Conservation (phyloP, 2,329 filamentous ascomycete genomes). For the Emmonsiellopsis sp. region DNA sequence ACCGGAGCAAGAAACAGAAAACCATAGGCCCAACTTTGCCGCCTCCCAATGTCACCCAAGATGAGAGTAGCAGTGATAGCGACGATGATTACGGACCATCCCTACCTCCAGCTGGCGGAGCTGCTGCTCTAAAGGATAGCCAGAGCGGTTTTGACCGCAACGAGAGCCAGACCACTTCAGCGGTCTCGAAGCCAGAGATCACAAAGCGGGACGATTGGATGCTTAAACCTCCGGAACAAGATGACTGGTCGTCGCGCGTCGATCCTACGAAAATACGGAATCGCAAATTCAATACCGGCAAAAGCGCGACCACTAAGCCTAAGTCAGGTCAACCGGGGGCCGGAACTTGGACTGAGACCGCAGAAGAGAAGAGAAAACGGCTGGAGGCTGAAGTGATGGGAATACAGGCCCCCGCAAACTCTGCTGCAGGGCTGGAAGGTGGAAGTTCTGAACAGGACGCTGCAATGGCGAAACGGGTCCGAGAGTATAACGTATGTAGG, state of each 20-base stretch:
- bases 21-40: conserved; percentile 47
- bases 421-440: background rate
- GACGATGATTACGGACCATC: conserved; percentile 31
- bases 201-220: conserved; percentile 76
- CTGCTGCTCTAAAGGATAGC: background rate
- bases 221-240: conserved; percentile 55
- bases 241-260: conserved; percentile 48
- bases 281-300: conserved; percentile 69
- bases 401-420: conserved; percentile 36
- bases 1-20: conserved; percentile 36
- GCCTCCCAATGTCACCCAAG: conserved; percentile 24
- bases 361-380: conserved; percentile 71
- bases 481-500: conserved; percentile 15
- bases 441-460: conserved; percentile 3
- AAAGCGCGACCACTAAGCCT: conserved; percentile 40
- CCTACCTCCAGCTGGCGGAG: conserved; percentile 14
- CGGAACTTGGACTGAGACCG: conserved; percentile 82
- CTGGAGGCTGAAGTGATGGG: conserved; percentile 76
- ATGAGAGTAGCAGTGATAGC: conserved; percentile 22
- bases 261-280: conserved; percentile 75
- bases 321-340: conserved; percentile 29
- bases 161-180: conserved; percentile 2
- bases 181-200: conserved; percentile 30
- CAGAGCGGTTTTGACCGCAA: background rate
- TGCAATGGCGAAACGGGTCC: conserved; percentile 10